These are phyloP conservation scores for Penicillium argentinense DNA, from an alignment of 495 filamentous ascomycete genomes.

Conservation along the genomic window DNA sequence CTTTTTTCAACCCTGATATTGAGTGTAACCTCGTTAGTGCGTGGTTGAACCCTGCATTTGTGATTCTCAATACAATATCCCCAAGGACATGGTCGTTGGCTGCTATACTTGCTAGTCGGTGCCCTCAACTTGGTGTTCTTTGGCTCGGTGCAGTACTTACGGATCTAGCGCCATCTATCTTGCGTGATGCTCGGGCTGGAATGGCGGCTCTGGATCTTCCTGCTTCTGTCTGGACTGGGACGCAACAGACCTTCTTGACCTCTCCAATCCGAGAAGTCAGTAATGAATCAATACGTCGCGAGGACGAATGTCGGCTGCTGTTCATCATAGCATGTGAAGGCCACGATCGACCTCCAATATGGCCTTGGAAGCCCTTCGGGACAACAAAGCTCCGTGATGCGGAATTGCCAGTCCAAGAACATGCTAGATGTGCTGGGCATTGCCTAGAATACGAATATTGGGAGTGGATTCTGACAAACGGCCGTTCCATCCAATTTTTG, in stretches of 20 bases:
- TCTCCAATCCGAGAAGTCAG: constrained; percentile 2
- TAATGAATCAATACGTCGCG: constrained; percentile 18
- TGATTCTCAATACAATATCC: constrained; percentile 17
- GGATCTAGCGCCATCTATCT: constrained; percentile 14
- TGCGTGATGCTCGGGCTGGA: constrained; percentile 20
- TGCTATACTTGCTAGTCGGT: constrained; percentile 13
- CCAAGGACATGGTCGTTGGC: constrained; percentile 6
- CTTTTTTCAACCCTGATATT: constrained; percentile 28
- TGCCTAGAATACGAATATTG: constrained; percentile 26
- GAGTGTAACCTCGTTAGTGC: constrained; percentile 33
- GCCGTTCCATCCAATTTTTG: constrained; percentile 11
- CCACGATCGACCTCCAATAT: constrained; percentile 19
- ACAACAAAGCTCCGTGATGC: constrained; percentile 21
- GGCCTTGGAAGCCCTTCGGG: constrained; percentile 30
- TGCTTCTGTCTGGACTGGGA: constrained; percentile 24
- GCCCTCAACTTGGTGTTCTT: constrained; percentile 20
- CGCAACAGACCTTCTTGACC: constrained; percentile 24
- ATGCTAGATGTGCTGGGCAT: constrained; percentile 25
- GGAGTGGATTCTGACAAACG: constrained; percentile 24
- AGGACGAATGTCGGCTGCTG: constrained; percentile 30
- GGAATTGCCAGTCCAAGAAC: constrained; percentile 22
- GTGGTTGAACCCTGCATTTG: constrained; percentile 33
- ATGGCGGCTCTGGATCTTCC: constrained; percentile 21
- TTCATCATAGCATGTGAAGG: constrained; percentile 25
- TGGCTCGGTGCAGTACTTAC: constrained; percentile 29